Base-by-base conservation (phyloP, 2,329 filamentous ascomycete genomes). In the Didymella exigua region DNA sequence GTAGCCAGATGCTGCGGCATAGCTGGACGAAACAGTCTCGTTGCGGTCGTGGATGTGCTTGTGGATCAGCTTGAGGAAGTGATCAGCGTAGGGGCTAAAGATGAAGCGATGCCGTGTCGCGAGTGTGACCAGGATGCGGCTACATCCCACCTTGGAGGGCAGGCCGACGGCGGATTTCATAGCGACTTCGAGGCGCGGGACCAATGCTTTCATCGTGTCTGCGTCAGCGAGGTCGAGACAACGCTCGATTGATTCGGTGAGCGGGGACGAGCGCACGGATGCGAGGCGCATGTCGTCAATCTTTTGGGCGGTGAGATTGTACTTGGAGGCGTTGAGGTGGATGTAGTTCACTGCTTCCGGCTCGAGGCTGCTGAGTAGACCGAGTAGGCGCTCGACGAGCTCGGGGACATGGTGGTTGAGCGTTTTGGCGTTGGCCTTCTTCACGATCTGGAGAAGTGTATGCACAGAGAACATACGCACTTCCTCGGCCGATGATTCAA, bases 111-210 rank as follows among this genome's bases (percentile, higher is more conserved):
- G 89, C 11, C 91, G 86, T 45, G 93, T 93, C 45, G 91, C 90
- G 7, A 99, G 82, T 0, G 91, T 93, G 7, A 90, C 89, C 27
- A 99, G 81, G 2, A 97, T 87, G 50, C 91, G 86, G 60, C 89
- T 90, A 68, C 92, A 96, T 31, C 92, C 95, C 42, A 98, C 89
- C 78, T 98, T 98, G 0, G 92, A 96, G 2, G 93, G 93, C 76
- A 98, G 87, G 1, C 93, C 93, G 31, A 99, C 87, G 1, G 93
- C 90, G 23, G 84, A 87, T 71, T 93, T 95, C 75, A 98, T 91
- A 0, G 89, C 88, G 26, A 84, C 82, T 71, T 95, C 89, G 0
- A 99, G 82, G 38, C 81, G 84, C 2, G 87, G 86, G 30, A 88
- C 86, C 9, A 97, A 81, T 18, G 86, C 81, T 40, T 83, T 82